Percentiles rank a stretch among this genome's conserved stretches.
These are phyloP conservation scores for Calonectria pseudoturangicola DNA, from an alignment of 2,329 filamentous ascomycete species.

Conservation along the genomic window DNA sequence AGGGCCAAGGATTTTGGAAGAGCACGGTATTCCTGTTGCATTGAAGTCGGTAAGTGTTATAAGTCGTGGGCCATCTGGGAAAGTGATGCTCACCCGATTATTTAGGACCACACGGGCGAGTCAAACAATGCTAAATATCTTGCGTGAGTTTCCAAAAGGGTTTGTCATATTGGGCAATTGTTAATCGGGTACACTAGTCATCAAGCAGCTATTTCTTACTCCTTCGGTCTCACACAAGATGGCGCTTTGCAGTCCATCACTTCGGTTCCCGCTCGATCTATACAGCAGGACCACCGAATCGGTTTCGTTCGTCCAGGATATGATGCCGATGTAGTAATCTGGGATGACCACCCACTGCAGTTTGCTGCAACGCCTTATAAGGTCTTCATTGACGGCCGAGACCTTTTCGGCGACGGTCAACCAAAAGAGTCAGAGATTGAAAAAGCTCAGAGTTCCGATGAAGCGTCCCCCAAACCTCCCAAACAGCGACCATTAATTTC, in stretches of 20 bases:
- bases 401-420: not conserved
- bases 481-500: conserved; percentile 8
- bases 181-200: not conserved
- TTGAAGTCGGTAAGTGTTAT: conserved; percentile 16
- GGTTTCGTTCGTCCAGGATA: conserved; percentile 23
- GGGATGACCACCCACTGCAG: conserved; percentile 31
- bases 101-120: conserved; percentile 25
- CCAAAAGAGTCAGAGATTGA: not conserved
- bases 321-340: conserved; percentile 25
- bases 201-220: conserved; percentile 25
- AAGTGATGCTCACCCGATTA: not conserved
- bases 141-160: not conserved
- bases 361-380: conserved; percentile 24
- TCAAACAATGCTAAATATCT: conserved; percentile 25
- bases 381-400: conserved; percentile 29
- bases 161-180: not conserved
- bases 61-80: too few relatives aligned
- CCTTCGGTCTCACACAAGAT: conserved; percentile 11
- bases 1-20: conserved; percentile 19
- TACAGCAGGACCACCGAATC: conserved; percentile 23
- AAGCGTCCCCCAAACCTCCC: not conserved
- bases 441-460: not conserved
- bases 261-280: conserved; percentile 16
- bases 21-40: conserved; percentile 15
- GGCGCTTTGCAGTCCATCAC: conserved; percentile 21